These are phyloP conservation scores for Melaleuca quinquenervia DNA, from an alignment of 345 rosid species.

Conservation along the genomic window DNA sequence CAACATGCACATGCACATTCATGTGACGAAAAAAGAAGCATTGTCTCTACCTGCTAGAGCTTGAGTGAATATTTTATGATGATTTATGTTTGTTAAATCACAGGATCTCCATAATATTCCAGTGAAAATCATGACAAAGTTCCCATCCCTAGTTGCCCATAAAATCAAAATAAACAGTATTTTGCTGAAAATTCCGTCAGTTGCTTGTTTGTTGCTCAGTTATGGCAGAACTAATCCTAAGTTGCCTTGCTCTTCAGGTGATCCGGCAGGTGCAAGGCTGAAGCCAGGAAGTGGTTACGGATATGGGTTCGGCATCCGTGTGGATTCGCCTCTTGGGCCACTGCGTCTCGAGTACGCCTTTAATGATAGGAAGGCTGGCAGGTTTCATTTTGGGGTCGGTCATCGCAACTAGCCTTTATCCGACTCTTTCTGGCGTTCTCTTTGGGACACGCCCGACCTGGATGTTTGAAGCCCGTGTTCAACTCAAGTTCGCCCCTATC, in stretches of 20 bases:
- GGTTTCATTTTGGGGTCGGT: constrained; percentile 94
- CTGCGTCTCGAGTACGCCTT: constrained; percentile 79
- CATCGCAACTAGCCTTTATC: constrained; percentile 31
- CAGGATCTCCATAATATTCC: not conserved
- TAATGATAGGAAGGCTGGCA: constrained; percentile 45
- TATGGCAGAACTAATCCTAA: not conserved
- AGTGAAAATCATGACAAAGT: not conserved
- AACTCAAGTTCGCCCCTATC: not conserved
- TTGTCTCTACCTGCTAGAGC: not conserved
- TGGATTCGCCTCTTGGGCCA: constrained; percentile 87
- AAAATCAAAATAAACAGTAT: not conserved
- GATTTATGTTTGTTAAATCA: not conserved
- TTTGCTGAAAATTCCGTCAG: not conserved
- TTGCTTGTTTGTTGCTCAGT: not conserved
- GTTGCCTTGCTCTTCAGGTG: constrained; percentile 27
- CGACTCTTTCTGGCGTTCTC: not conserved
- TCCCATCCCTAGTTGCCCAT: not conserved
- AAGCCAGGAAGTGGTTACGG: constrained; percentile 95
- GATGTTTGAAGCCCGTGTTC: not conserved
- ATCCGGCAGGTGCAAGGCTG: constrained; percentile 92
- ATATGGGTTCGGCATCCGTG: constrained; percentile 73
- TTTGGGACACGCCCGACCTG: not conserved
- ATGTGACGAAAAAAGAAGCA: not conserved
- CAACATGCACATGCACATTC: not conserved
- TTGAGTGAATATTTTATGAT: not conserved